These are phyloP conservation scores for Beta corolliflora DNA, from an alignment of 179 eudicot species.

Conservation along the genomic window DNA sequence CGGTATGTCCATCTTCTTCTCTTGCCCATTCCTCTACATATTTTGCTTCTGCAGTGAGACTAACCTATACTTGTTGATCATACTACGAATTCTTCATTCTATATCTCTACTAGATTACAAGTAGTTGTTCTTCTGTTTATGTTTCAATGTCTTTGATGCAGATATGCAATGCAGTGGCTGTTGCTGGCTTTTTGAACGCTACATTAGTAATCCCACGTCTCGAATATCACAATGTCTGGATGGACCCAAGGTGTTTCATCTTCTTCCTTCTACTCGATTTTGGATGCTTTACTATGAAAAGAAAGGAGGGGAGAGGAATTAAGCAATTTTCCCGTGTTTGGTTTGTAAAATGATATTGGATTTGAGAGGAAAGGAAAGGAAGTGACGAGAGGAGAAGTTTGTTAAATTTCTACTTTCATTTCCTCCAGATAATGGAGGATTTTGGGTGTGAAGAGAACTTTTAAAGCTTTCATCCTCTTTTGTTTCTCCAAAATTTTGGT, in stretches of 20 bases:
- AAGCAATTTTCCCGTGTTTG: neutral
- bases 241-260: conserved; percentile 61
- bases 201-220: conserved; percentile 74
- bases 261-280: neutral
- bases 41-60: neutral
- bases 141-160: conserved; percentile 28
- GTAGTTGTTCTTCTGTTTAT: neutral
- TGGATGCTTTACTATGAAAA: too few species aligned
- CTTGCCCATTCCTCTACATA: neutral
- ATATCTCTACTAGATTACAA: neutral
- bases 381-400: too few species aligned
- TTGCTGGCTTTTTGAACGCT: conserved; percentile 73
- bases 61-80: neutral
- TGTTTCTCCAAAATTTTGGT: too few species aligned
- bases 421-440: too few species aligned
- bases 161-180: conserved; percentile 93
- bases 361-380: too few species aligned
- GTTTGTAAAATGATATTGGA: neutral
- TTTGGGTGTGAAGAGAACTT: too few species aligned
- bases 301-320: too few species aligned
- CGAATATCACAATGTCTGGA: conserved; percentile 81
- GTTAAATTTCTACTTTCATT: too few species aligned
- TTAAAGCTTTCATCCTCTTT: too few species aligned
- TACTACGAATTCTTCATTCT: neutral
- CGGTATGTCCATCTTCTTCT: conserved; percentile 44